phyloP scores from a whole-genome alignment of 805 yeast species.

The Cyberlindnera veronae region DNA sequence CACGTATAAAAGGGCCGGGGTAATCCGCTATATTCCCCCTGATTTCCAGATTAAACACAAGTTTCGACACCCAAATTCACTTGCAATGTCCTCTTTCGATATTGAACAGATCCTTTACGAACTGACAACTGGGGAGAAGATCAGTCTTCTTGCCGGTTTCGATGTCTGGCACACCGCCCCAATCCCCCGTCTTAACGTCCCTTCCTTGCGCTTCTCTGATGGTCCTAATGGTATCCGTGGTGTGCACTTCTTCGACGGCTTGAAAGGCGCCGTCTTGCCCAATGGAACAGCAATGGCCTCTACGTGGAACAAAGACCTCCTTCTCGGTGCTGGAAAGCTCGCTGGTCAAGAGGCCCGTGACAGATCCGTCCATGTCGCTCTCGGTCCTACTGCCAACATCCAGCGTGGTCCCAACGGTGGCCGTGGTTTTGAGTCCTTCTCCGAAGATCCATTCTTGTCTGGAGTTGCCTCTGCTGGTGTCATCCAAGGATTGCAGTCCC shows the following conservation, averaged over 20 bases:
- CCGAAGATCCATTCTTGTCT: constrained; percentile 55
- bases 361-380: constrained; percentile 48
- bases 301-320: constrained; percentile 49
- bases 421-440: constrained; percentile 57
- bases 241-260: constrained; percentile 47
- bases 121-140: constrained; percentile 28
- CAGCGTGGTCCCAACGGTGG: constrained; percentile 60
- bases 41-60: too few species aligned
- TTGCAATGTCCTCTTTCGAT: constrained; percentile 19
- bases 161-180: constrained; percentile 51
- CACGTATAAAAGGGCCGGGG: too few species aligned
- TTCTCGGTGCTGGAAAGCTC: constrained; percentile 45
- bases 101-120: constrained; percentile 26
- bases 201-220: constrained; percentile 47
- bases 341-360: constrained; percentile 53
- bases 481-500: constrained; percentile 51
- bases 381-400: constrained; percentile 52
- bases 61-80: too few species aligned
- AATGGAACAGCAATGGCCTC: constrained; percentile 56
- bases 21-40: too few species aligned
- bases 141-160: constrained; percentile 35
- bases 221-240: constrained; percentile 69
- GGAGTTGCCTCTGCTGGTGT: constrained; percentile 46
- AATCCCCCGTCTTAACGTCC: constrained; percentile 39
- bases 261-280: constrained; percentile 57